Percentiles rank a stretch among this genome's conserved stretches.
Conservation (phyloP, 345 rosid genomes). For the Citrus inodora region DNA sequence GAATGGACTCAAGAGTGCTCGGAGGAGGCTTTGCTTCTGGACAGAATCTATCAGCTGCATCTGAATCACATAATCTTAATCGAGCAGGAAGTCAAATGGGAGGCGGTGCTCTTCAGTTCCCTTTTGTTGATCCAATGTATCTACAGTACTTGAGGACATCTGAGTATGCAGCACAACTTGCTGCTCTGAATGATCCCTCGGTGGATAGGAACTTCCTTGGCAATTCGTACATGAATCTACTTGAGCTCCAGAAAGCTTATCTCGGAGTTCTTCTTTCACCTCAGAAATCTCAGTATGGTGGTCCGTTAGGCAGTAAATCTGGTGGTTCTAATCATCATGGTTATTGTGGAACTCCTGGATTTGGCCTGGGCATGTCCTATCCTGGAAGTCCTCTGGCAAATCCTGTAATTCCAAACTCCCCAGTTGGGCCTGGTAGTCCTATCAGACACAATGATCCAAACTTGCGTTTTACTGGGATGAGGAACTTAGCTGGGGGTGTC, state of each 20-base stretch:
- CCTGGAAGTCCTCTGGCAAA: slow-evolving; percentile 67
- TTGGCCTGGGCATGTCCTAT: slow-evolving; percentile 54
- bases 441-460: slow-evolving; percentile 47
- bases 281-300: slow-evolving; percentile 60
- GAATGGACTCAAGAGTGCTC: slow-evolving; percentile 61
- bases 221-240: slow-evolving; percentile 53
- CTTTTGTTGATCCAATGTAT: slow-evolving; percentile 58
- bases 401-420: slow-evolving; percentile 52
- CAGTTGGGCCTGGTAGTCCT: slow-evolving; percentile 53
- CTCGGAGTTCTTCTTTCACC: slow-evolving; percentile 44
- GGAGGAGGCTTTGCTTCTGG: slow-evolving; percentile 58
- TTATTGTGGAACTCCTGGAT: slow-evolving; percentile 53
- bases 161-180: slow-evolving; percentile 48
- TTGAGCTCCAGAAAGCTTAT: slow-evolving; percentile 65
- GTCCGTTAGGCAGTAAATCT: slow-evolving; percentile 48
- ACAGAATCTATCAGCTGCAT: slow-evolving; percentile 34
- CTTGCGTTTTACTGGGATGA: slow-evolving; percentile 49
- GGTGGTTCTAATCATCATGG: slow-evolving; percentile 52
- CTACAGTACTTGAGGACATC: slow-evolving; percentile 54
- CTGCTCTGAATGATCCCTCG: slow-evolving; percentile 46
- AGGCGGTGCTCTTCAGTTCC: slow-evolving; percentile 51
- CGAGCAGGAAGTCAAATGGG: slow-evolving; percentile 42
- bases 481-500: slow-evolving; percentile 49
- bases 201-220: slow-evolving; percentile 50
- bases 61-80: slow-evolving; percentile 46